Conservation (phyloP, 2,329 filamentous ascomycete genomes). For the Aspergillus aculeatinus region DNA sequence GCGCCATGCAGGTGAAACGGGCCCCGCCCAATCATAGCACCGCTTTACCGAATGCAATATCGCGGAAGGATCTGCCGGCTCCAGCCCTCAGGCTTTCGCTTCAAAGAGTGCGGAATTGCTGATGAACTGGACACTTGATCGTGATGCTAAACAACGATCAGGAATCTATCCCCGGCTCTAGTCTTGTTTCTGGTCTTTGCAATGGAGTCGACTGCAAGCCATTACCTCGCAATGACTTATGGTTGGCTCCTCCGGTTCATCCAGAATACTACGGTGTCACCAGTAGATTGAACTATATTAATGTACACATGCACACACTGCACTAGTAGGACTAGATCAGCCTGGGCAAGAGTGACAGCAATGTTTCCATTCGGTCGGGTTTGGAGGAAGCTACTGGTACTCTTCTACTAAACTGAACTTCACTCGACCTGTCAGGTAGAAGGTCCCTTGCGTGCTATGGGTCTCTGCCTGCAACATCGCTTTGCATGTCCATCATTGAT, state of each 20-base stretch:
- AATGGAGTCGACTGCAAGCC: background rate
- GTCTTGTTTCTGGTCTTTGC: background rate
- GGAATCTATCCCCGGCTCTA: background rate
- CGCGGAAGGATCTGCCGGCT: background rate
- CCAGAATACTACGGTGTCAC: background rate
- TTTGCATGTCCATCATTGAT: background rate
- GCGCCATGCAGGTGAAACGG: constrained; percentile 25
- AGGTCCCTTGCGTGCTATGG: background rate
- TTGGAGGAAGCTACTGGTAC: background rate
- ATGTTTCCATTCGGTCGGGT: background rate
- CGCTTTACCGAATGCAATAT: constrained; percentile 32
- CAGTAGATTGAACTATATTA: background rate
- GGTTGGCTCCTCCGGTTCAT: background rate
- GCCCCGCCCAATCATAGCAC: constrained; percentile 33
- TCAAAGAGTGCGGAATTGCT: background rate
- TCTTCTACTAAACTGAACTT: background rate
- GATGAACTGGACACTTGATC: background rate
- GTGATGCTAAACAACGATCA: background rate
- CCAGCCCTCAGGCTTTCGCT: no score
- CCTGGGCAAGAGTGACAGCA: background rate
- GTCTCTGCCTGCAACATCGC: background rate
- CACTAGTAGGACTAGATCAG: background rate
- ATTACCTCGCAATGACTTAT: background rate
- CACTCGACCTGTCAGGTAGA: no score
- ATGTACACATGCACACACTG: no score